Conservation (phyloP, 306 rosid species). For the Cajanus cajan region DNA sequence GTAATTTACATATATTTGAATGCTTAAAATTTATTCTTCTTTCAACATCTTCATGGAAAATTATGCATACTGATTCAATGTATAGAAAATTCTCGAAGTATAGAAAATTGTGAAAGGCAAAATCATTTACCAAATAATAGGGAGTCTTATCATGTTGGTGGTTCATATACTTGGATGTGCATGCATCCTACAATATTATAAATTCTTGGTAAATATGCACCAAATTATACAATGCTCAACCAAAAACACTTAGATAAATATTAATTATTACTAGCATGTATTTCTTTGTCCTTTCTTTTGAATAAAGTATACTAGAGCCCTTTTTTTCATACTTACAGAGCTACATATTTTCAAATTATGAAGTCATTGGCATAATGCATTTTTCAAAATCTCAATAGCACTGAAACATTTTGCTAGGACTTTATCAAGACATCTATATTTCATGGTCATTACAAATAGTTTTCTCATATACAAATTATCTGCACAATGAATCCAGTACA, state of each 20-base stretch:
- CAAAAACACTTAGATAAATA: not conserved
- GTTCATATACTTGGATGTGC: not conserved
- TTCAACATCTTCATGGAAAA: not conserved
- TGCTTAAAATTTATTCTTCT: conserved; percentile 12
- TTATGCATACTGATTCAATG: not conserved
- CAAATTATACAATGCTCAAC: not conserved
- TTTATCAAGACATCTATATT: not conserved
- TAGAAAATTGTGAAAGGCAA: not conserved
- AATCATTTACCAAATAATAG: not conserved
- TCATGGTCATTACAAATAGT: not conserved
- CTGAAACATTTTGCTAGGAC: conserved; percentile 7
- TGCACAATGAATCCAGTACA: not conserved
- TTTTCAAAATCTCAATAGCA: conserved; percentile 23
- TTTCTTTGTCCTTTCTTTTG: not conserved
- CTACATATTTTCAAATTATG: not conserved
- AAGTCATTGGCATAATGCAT: not conserved
- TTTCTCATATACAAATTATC: not conserved
- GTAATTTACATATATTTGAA: not conserved
- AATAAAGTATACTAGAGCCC: not conserved
- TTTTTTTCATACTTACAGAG: not conserved
- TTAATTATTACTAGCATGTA: conserved; percentile 12
- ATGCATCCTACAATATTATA: not conserved
- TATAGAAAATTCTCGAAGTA: not conserved
- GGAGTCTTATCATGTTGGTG: not conserved
- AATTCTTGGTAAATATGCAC: not conserved